phyloP scores from a whole-genome alignment of 768 basidiomycete genomes.

The Suillus bovinus region DNA sequence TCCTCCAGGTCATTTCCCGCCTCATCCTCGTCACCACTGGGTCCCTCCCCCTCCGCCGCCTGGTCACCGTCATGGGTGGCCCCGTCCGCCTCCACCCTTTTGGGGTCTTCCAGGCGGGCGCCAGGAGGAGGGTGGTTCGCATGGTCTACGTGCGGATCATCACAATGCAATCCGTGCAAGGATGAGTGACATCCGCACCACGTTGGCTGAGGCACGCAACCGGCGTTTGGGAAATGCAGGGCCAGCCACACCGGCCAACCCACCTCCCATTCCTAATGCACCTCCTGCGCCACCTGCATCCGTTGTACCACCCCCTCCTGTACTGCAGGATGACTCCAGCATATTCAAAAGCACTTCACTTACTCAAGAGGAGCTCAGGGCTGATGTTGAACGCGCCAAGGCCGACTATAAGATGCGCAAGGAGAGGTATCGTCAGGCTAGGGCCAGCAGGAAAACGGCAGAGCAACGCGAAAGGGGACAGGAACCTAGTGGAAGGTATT shows the following conservation, averaged over 20 bases:
- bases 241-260: neutral
- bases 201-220: conserved; percentile 5
- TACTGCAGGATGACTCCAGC: neutral
- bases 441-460: conserved; percentile 48
- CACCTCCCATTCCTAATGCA: neutral
- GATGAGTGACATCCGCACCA: neutral
- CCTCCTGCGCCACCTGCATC: neutral
- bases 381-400: conserved; percentile 65
- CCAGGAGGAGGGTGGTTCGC: neutral
- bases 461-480: conserved; percentile 27
- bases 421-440: conserved; percentile 62
- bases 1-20: conserved; percentile 18
- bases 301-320: neutral
- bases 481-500: conserved; percentile 29
- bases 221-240: conserved; percentile 1
- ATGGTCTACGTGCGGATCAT: neutral
- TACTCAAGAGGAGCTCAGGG: conserved; percentile 29
- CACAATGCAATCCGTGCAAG: neutral
- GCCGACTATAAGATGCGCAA: conserved; percentile 67
- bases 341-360: conserved; percentile 2
- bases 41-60: conserved; percentile 6
- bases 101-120: neutral
- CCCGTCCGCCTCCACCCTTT: conserved; percentile 1
- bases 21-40: conserved; percentile 24
- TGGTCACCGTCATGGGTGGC: conserved; percentile 5